Base-by-base conservation (phyloP, 208 protist genomes). In the Wallacemonas sp. region DNA sequence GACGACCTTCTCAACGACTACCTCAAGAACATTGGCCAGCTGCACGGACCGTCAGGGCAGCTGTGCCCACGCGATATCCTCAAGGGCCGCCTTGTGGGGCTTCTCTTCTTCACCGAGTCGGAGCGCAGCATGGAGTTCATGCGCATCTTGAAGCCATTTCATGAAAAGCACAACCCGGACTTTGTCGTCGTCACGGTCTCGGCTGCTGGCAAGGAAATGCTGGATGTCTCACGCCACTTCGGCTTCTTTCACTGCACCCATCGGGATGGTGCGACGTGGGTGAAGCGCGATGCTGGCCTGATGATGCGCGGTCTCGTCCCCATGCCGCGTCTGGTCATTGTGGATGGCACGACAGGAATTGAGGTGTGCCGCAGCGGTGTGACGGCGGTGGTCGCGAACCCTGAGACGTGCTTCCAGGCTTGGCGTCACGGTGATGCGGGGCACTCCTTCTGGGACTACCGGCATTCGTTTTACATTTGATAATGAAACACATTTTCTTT, bases 161-260 rank as follows among this genome's bases (percentile, higher is more conserved):
- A 84, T 33, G 66, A 78, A 33, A 16, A 44, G 41, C 83, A 92
- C 68, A 71, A 61, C 36, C 81, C 81, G 2, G 82, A 95, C 68
- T 85, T 95, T 36, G 75, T 95, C 19, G 79, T 91, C n/a, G 76
- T 92, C 8, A 74, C 70, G 29, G 44, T 95, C 11, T 95, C 86
- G 8, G 24, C 92, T 17, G 83, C 44, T 2, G 65, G 58, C 19
- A 88, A 85, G 68, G 81, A 92, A 66, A 91, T 91, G 83, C 69
- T 77, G 49, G 80, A 91, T 61, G 49, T 88, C 11, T 83, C 86
- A 30, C 74, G 77, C 9, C 58, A 70, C n/a, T 76, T 83, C 33
- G 89, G 89, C 65, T 95, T 95, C 66, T 93, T 81, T 61, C 89
- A 95, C 62, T 85, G 79, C 65, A 79, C 74, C 3, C 86, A 92